Evolutionary conservation across 495 filamentous ascomycete species (phyloP).

Genomic region (Hypoxylon rickii): DNA sequence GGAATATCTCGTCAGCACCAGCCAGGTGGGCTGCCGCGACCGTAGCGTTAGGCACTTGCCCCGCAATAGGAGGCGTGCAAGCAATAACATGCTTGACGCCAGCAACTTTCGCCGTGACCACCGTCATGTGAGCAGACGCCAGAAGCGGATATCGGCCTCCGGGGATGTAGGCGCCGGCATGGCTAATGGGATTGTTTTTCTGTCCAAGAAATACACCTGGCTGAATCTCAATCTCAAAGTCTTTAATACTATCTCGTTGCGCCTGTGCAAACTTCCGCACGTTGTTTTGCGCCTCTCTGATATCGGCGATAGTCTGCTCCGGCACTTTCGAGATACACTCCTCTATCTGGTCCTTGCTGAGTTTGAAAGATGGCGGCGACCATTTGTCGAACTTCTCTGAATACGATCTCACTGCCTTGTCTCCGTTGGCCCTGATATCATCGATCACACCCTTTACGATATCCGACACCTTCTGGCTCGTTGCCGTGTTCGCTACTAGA

Average conservation of each 20-base stretch:
- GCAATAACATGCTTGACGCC: conserved; percentile 55
- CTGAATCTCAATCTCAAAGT: conserved; percentile 55
- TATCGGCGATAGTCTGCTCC: conserved; percentile 54
- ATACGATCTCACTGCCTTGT: conserved; percentile 53
- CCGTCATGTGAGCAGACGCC: conserved; percentile 62
- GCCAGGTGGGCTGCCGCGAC: conserved; percentile 60
- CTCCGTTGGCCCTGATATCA: conserved; percentile 52
- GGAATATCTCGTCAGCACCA: conserved; percentile 57
- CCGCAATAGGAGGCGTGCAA: conserved; percentile 57
- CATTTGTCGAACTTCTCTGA: conserved; percentile 62
- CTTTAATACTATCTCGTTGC: conserved; percentile 48
- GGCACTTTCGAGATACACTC: conserved; percentile 43
- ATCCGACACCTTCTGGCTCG: conserved; percentile 30
- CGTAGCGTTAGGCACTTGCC: conserved; percentile 54
- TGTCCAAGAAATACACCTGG: conserved; percentile 56
- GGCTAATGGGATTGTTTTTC: conserved; percentile 52
- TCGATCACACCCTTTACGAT: conserved; percentile 56
- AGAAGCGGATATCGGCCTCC: conserved; percentile 60
- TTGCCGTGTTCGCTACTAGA: conserved; percentile 23
- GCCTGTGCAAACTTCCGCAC: conserved; percentile 55
- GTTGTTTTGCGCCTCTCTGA: conserved; percentile 57
- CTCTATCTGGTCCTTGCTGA: conserved; percentile 43
- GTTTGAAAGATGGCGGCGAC: conserved; percentile 54
- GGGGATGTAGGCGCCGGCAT: conserved; percentile 52
- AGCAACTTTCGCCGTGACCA: conserved; percentile 60